Evolutionary conservation across 257 asterid species (phyloP).

Genomic region (Nemophila menziesii): DNA sequence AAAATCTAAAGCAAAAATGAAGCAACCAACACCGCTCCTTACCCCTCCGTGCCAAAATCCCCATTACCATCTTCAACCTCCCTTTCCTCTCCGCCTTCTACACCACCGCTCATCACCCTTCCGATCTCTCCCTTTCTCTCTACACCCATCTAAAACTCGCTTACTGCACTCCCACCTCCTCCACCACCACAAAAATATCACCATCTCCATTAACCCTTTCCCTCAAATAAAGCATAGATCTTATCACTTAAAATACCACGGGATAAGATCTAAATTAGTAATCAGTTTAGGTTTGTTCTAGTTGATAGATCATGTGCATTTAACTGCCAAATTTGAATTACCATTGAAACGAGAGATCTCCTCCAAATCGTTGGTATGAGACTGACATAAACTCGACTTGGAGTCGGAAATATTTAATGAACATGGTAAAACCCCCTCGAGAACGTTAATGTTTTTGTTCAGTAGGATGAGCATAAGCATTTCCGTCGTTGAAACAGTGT

Average conservation of each 20-base stretch:
- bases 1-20: slow-evolving; percentile 35
- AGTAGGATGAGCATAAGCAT: too few relatives aligned
- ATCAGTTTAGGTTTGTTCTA: slow-evolving; percentile 50
- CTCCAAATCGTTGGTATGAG: too few relatives aligned
- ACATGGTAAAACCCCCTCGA: too few relatives aligned
- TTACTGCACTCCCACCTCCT: slow-evolving; percentile 25
- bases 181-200: slow-evolving; percentile 7
- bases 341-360: too few relatives aligned
- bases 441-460: too few relatives aligned
- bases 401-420: too few relatives aligned
- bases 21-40: slow-evolving; percentile 36
- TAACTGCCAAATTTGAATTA: too few relatives aligned
- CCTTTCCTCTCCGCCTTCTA: slow-evolving; percentile 75
- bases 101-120: slow-evolving; percentile 71
- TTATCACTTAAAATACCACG: slow-evolving; percentile 48
- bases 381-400: too few relatives aligned
- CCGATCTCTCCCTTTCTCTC: slow-evolving; percentile 71
- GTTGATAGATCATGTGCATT: slow-evolving; percentile 35
- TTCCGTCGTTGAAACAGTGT: too few relatives aligned
- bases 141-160: slow-evolving; percentile 69
- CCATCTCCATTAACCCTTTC: slow-evolving; percentile 46
- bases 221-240: slow-evolving; percentile 74
- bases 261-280: slow-evolving; percentile 20
- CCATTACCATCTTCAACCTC: slow-evolving; percentile 55
- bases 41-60: slow-evolving; percentile 73